phyloP scores from a whole-genome alignment of 2,329 filamentous ascomycete genomes.

The Nigrospora oryzae region DNA sequence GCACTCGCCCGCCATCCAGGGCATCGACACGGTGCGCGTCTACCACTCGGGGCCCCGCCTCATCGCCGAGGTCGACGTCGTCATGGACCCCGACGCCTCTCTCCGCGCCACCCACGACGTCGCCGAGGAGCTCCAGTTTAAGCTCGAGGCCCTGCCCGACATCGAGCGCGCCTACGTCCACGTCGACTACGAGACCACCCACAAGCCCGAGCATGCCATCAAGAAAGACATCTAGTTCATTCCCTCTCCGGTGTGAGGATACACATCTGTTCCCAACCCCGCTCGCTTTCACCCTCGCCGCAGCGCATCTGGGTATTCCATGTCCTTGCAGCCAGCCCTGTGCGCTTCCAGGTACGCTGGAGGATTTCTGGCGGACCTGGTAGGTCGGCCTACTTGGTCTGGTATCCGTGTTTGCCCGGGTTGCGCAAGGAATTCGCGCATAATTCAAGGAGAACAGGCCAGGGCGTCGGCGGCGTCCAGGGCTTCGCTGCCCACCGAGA shows the following conservation, averaged over 20 bases:
- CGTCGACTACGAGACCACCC: conserved; percentile 93
- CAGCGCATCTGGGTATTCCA: background rate
- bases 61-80: conserved; percentile 92
- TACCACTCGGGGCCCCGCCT: conserved; percentile 85
- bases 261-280: background rate
- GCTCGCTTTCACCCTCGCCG: too few species aligned
- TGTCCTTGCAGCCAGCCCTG: background rate
- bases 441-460: too few species aligned
- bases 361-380: too few species aligned
- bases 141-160: conserved; percentile 84
- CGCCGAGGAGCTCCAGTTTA: conserved; percentile 87
- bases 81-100: conserved; percentile 72
- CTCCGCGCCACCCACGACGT: conserved; percentile 82
- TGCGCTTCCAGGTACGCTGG: too few species aligned
- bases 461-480: too few species aligned
- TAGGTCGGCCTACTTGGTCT: too few species aligned
- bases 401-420: too few species aligned
- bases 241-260: too few species aligned
- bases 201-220: conserved; percentile 73
- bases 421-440: too few species aligned
- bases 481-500: too few species aligned
- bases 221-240: conserved; percentile 49
- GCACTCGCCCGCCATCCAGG: conserved; percentile 70
- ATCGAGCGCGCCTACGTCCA: conserved; percentile 94
- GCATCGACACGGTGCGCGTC: conserved; percentile 90